Conservation (phyloP, 140 eudicot genomes). For the Erigeron philadelphicus region DNA sequence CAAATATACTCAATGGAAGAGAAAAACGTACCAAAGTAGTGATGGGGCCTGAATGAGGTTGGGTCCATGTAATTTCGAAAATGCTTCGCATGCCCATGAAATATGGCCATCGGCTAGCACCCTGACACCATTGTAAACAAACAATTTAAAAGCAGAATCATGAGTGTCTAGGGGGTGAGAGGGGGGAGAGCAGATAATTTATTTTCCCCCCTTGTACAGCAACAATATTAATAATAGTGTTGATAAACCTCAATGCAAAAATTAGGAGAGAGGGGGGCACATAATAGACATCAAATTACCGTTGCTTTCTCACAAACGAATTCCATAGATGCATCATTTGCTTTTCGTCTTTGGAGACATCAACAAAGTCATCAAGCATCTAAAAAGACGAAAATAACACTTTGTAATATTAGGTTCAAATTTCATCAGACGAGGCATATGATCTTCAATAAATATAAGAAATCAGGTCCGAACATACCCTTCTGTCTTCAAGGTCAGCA, state of each 20-base stretch:
- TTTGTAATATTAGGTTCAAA: neutral
- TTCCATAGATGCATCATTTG: conserved; percentile 98
- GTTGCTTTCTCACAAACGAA: conserved; percentile 88
- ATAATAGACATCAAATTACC: conserved; percentile 37
- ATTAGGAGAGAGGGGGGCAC: neutral
- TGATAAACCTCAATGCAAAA: too few relatives aligned
- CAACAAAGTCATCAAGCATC: conserved; percentile 99
- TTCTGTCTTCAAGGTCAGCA: conserved; percentile 79
- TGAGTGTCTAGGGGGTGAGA: too few relatives aligned
- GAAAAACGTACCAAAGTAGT: conserved; percentile 58
- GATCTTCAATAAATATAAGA: conserved; percentile 2
- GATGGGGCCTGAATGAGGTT: conserved; percentile 60
- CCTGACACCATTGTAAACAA: conserved; percentile 39
- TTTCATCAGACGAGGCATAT: neutral
- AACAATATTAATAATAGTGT: too few relatives aligned
- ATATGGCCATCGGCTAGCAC: conserved; percentile 96
- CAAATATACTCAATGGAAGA: neutral
- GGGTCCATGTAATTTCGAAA: conserved; percentile 66
- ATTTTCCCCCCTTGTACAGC: too few relatives aligned
- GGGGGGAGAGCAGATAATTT: too few relatives aligned
- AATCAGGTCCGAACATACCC: conserved; percentile 42
- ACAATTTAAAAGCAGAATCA: neutral
- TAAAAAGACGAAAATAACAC: conserved; percentile 24
- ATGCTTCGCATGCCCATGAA: conserved; percentile 95
- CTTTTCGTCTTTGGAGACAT: conserved; percentile 86